Evolutionary conservation across 176 grass and related monocot species (phyloP), one percentile per base, ranked within the genome.

Genomic region (Zoysia pacifica): DNA sequence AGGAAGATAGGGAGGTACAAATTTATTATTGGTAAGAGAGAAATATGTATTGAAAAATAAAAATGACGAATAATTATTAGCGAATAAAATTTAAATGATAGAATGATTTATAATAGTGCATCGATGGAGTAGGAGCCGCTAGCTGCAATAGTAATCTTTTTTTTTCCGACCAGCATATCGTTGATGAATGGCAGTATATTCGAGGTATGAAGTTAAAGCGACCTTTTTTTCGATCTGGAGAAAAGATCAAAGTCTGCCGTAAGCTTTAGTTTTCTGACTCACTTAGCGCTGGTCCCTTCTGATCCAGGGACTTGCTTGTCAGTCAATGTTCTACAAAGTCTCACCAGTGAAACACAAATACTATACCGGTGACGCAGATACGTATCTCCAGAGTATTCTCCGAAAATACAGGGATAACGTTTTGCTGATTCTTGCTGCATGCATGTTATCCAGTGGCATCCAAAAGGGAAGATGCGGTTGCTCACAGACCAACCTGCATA

Each of bases 391-490:
- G 49, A 7, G 16, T 54, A 10, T 67, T 45, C 39, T 58, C 28
- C 4, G 63, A 41, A 79, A 72, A 6, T 18, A 14, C 11, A 47
- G 9, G 40, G 46, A 65, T 15, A 48, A 39, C 56, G 49, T 47
- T 67, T 6, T 56, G 14, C 52, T 45, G 39, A 68, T n/a, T 47
- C 45, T 51, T 70, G 11, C 37, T 72, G 56, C 77, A 73, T 36
- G 80, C 80, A 78, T 72, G 61, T 20, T 89, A 77, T 82, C 87
- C 78, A 69, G 2, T 73, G 14, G 73, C 45, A 78, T 79, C 75
- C 0, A 45, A 73, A 74, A 2, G 49, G 43, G 66, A 44, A 71
- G 38, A 62, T 55, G 76, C 75, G 61, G 61, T 70, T 20, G 48
- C 42, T 54, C 56, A 66, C 42, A 36, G 65, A 65, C 56, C 28